Percentiles rank a stretch among this genome's conserved stretches.
Evolutionary conservation across 768 basidiomycete genomes (phyloP).

Genomic region (Lactarius sanguifluus): DNA sequence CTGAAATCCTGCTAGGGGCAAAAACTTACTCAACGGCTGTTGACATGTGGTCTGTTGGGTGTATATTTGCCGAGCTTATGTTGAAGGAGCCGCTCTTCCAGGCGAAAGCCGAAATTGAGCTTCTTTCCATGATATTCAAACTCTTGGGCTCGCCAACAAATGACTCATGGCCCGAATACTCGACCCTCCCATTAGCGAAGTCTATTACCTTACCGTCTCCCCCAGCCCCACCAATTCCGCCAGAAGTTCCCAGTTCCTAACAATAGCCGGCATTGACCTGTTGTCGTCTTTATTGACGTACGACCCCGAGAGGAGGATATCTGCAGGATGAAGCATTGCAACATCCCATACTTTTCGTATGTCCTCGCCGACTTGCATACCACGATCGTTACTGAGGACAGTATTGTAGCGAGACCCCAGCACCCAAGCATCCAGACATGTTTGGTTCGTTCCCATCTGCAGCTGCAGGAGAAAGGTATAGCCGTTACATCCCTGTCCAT

Average conservation of each 20-base stretch:
- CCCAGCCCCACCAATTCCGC: conserved; percentile 73
- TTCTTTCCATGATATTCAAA: conserved; percentile 92
- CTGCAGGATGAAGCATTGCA: conserved; percentile 87
- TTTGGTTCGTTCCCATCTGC: conserved; percentile 95
- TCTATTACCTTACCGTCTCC: conserved; percentile 71
- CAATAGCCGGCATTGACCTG: conserved; percentile 80
- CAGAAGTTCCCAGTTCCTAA: conserved; percentile 86
- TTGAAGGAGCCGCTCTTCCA: conserved; percentile 96
- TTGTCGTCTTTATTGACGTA: conserved; percentile 81
- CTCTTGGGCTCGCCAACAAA: conserved; percentile 91
- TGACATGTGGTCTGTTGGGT: conserved; percentile 99
- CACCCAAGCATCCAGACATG: conserved; percentile 94
- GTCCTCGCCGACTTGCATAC: conserved; percentile 31
- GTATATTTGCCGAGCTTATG: conserved; percentile 96
- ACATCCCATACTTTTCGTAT: conserved; percentile 91
- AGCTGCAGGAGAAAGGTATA: conserved; percentile 94
- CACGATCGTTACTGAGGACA: conserved; percentile 6
- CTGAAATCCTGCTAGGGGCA: conserved; percentile 92
- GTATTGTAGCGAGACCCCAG: conserved; percentile 74
- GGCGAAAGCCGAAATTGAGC: conserved; percentile 92
- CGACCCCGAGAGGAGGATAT: conserved; percentile 83
- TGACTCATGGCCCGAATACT: conserved; percentile 84
- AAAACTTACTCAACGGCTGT: conserved; percentile 93
- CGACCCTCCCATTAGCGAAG: conserved; percentile 75
- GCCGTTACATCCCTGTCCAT: conserved; percentile 32